These are phyloP conservation scores for Euphorbia tirucalli DNA, from an alignment of 345 rosid genomes.

Conservation along the genomic window DNA sequence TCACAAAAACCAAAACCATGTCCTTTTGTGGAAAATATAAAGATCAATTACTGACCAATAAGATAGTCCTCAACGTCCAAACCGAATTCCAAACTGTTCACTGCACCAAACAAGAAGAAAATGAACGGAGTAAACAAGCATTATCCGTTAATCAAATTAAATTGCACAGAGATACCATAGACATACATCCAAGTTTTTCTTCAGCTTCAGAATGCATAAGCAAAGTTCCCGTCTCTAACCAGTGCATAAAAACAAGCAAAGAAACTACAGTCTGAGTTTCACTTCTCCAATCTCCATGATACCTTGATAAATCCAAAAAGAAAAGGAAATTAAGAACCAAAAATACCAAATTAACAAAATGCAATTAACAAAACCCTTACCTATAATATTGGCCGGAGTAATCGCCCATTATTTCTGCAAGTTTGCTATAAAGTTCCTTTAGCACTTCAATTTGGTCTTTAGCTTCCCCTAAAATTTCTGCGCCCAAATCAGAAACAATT, in stretches of 20 bases:
- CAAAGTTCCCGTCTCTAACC: constrained; percentile 83
- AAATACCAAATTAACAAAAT: neutral
- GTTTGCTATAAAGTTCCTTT: constrained; percentile 53
- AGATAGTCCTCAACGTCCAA: constrained; percentile 93
- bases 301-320: constrained; percentile 42
- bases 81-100: constrained; percentile 60
- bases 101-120: constrained; percentile 40
- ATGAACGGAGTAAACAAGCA: constrained; percentile 3
- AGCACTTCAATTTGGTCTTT: constrained; percentile 55
- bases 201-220: constrained; percentile 70
- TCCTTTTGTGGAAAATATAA: too few species aligned
- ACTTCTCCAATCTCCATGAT: constrained; percentile 93
- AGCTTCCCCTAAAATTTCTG: constrained; percentile 72
- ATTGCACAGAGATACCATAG: neutral
- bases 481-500: neutral
- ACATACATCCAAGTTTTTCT: constrained; percentile 82
- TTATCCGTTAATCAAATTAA: neutral
- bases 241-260: constrained; percentile 80
- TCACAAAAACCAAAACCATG: neutral
- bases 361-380: constrained; percentile 20
- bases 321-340: constrained; percentile 11
- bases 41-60: constrained; percentile 57
- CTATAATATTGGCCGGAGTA: constrained; percentile 83
- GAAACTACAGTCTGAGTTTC: constrained; percentile 90
- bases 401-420: constrained; percentile 52